phyloP scores from a whole-genome alignment of 225 moss, liverwort and hornwort genomes.

The Ulota crispa region DNA sequence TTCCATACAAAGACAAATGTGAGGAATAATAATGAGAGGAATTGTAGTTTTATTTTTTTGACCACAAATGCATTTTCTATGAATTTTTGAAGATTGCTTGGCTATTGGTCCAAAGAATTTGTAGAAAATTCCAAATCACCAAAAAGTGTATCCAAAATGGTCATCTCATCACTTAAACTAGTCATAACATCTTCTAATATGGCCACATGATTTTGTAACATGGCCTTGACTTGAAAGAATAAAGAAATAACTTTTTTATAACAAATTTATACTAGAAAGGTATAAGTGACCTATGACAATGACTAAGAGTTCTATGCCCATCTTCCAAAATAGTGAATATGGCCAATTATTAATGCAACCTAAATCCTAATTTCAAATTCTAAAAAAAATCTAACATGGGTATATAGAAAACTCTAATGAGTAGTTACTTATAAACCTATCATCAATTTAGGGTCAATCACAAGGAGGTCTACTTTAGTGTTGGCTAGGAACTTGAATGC shows the following conservation, averaged over 20 bases:
- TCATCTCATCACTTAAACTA: neutral
- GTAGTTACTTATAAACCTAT: too few species aligned
- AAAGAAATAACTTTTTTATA: neutral
- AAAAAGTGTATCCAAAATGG: neutral
- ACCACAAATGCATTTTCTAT: too few species aligned
- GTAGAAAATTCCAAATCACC: neutral
- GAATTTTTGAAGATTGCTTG: neutral
- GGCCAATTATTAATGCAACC: too few species aligned
- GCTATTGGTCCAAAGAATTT: neutral
- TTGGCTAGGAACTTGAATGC: too few species aligned
- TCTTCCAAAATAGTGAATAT: neutral
- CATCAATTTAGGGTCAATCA: too few species aligned
- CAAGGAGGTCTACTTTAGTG: too few species aligned
- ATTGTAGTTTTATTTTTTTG: too few species aligned
- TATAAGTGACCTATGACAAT: neutral
- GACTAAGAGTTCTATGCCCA: neutral
- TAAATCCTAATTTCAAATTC: too few species aligned
- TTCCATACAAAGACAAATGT: too few species aligned
- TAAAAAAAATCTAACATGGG: too few species aligned
- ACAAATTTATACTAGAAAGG: neutral
- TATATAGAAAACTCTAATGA: too few species aligned
- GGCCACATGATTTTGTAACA: neutral
- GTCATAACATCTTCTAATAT: neutral
- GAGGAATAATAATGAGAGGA: too few species aligned
- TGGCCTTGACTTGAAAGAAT: neutral